phyloP scores from a whole-genome alignment of 1,284 basidiomycete species.

The Trametes versicolor region DNA sequence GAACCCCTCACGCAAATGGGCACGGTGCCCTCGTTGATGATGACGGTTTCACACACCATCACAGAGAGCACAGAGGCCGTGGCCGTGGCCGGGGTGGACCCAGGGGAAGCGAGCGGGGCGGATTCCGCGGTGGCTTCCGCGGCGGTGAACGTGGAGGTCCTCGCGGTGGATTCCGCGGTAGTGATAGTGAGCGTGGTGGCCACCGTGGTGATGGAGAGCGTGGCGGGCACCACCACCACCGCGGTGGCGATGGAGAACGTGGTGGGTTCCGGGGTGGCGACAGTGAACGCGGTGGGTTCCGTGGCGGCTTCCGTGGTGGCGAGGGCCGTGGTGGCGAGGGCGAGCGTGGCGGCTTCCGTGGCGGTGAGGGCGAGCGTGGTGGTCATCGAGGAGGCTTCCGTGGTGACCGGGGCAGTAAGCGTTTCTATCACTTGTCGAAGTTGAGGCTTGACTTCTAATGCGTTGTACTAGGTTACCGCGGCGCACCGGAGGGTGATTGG shows the following conservation, averaged over 20 bases:
- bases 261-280: conserved; percentile 28
- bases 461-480: conserved; percentile 46
- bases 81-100: conserved; percentile 41
- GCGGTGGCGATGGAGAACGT: conserved; percentile 40
- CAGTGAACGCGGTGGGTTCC: conserved; percentile 42
- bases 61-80: conserved; percentile 52
- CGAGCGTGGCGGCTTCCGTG: conserved; percentile 35
- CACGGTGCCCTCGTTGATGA: conserved; percentile 52
- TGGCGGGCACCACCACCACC: conserved; percentile 39
- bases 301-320: conserved; percentile 42
- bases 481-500: conserved; percentile 50
- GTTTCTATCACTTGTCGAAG: background rate
- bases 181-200: conserved; percentile 36
- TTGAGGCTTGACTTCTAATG: conserved; percentile 1
- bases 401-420: conserved; percentile 43
- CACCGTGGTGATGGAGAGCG: conserved; percentile 40
- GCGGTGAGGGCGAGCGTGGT: conserved; percentile 46
- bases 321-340: conserved; percentile 46
- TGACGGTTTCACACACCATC: conserved; percentile 69
- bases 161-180: conserved; percentile 40
- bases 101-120: conserved; percentile 47
- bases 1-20: conserved; percentile 29
- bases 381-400: conserved; percentile 36
- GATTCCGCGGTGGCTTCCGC: conserved; percentile 46
- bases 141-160: conserved; percentile 45